Conservation (phyloP, 2,329 filamentous ascomycete species). For the Meredithiella fracta region DNA sequence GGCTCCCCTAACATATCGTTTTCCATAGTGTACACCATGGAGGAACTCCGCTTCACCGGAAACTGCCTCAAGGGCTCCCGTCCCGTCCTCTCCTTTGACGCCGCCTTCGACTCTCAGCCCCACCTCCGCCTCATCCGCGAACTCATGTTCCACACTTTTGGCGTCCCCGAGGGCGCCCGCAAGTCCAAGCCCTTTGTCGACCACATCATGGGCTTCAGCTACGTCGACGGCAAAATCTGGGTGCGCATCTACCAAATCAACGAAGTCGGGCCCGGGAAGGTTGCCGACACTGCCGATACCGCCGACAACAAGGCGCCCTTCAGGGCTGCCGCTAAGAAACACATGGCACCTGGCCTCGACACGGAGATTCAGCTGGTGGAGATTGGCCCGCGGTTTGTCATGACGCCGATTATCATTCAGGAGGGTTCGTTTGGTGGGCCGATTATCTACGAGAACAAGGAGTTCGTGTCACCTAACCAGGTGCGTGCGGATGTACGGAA, state of each 20-base stretch:
- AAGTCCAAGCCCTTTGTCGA: slow-evolving; percentile 95
- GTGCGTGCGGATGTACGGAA: slow-evolving; percentile 65
- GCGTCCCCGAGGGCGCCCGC: slow-evolving; percentile 71
- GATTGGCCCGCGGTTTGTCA: slow-evolving; percentile 81
- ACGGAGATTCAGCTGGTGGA: slow-evolving; percentile 75
- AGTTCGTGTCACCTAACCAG: slow-evolving; percentile 94
- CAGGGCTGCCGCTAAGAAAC: slow-evolving; percentile 19
- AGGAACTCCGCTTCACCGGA: slow-evolving; percentile 88
- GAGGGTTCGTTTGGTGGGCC: slow-evolving; percentile 91
- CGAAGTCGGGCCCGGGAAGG: slow-evolving; percentile 47
- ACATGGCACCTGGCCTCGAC: slow-evolving; percentile 30
- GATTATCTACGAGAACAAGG: slow-evolving; percentile 95
- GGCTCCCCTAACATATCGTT: not conserved
- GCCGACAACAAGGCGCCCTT: slow-evolving; percentile 26
- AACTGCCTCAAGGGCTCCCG: slow-evolving; percentile 92
- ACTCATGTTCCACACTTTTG: slow-evolving; percentile 77
- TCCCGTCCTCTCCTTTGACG: slow-evolving; percentile 82
- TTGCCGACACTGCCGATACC: slow-evolving; percentile 27
- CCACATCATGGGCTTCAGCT: slow-evolving; percentile 81
- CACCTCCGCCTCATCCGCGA: slow-evolving; percentile 76
- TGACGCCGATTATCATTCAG: slow-evolving; percentile 88
- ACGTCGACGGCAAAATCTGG: slow-evolving; percentile 91
- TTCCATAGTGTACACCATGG: slow-evolving; percentile 70
- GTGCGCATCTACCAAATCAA: slow-evolving; percentile 86
- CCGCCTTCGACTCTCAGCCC: slow-evolving; percentile 64